Percentiles rank a stretch among this genome's conserved stretches.
Evolutionary conservation across 1,284 basidiomycete species (phyloP).

Genomic region (Clitocybe nebularis): DNA sequence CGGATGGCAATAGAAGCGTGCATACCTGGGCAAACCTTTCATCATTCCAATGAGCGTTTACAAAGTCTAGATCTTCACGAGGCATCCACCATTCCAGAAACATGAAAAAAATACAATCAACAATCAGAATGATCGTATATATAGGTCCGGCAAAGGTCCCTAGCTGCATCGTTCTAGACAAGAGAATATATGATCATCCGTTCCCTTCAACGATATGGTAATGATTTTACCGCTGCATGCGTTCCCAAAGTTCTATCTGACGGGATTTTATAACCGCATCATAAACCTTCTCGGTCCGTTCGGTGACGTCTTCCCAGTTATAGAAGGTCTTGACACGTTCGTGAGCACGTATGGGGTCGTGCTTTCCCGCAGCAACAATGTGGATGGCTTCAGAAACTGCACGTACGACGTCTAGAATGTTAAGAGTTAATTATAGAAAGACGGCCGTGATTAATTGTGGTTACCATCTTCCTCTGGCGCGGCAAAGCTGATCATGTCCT

Average conservation of each 20-base stretch:
- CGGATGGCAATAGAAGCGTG: no score
- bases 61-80: constrained; percentile 64
- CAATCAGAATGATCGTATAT: constrained; percentile 74
- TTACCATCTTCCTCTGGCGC: constrained; percentile 79
- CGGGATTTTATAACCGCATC: constrained; percentile 56
- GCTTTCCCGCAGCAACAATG: constrained; percentile 63
- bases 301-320: constrained; percentile 80
- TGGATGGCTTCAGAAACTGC: constrained; percentile 80
- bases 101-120: constrained; percentile 77
- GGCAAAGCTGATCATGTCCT: constrained; percentile 93
- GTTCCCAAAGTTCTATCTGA: constrained; percentile 63
- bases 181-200: constrained; percentile 3
- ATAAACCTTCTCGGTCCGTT: constrained; percentile 85
- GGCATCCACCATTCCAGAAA: constrained; percentile 78
- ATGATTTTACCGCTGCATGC: constrained; percentile 67
- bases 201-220: no score
- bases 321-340: constrained; percentile 81
- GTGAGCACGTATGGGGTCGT: constrained; percentile 81
- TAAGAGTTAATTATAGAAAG: no score
- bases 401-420: constrained; percentile 70
- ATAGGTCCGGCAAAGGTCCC: constrained; percentile 76
- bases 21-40: constrained; percentile 25
- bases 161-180: constrained; percentile 59
- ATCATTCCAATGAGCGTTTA: constrained; percentile 36
- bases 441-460: no score